These are phyloP conservation scores for Talaromyces funiculosus DNA, from an alignment of 2,329 filamentous ascomycete genomes.

Conservation along the genomic window DNA sequence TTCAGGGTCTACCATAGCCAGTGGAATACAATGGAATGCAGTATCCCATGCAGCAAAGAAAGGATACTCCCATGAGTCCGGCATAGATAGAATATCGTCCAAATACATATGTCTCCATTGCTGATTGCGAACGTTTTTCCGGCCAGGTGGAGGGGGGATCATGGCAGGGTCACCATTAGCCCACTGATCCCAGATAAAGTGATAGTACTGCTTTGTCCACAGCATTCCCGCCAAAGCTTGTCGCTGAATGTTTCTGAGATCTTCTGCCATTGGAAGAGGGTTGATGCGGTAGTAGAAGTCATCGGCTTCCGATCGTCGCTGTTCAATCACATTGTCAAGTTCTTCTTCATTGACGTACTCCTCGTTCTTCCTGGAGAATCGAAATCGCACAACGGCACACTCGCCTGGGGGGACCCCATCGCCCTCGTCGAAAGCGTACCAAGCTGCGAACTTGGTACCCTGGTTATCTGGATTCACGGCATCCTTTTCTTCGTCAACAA, in stretches of 20 bases:
- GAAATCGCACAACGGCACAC: slow-evolving; percentile 91
- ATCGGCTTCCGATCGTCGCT: slow-evolving; percentile 80
- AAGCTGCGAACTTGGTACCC: slow-evolving; percentile 86
- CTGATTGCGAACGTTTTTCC: slow-evolving; percentile 76
- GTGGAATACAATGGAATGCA: slow-evolving; percentile 90
- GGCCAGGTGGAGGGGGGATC: slow-evolving; percentile 73
- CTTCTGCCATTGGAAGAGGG: slow-evolving; percentile 86
- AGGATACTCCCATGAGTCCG: slow-evolving; percentile 96
- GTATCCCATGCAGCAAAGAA: slow-evolving; percentile 98
- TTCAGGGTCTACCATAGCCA: slow-evolving; percentile 96
- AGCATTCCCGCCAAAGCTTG: slow-evolving; percentile 96
- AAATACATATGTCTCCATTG: slow-evolving; percentile 94
- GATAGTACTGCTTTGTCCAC: slow-evolving; percentile 96
- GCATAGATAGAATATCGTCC: slow-evolving; percentile 95
- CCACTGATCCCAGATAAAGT: slow-evolving; percentile 98
- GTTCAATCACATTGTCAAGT: slow-evolving; percentile 86
- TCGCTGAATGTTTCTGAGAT: slow-evolving; percentile 88
- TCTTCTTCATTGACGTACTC: slow-evolving; percentile 84
- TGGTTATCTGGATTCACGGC: slow-evolving; percentile 73
- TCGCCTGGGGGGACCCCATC: slow-evolving; percentile 84
- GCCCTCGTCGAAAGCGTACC: slow-evolving; percentile 86
- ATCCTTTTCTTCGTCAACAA: slow-evolving; percentile 73
- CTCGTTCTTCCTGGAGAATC: slow-evolving; percentile 69
- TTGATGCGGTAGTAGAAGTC: slow-evolving; percentile 94
- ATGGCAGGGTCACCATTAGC: slow-evolving; percentile 86